Conservation (phyloP, 2,329 filamentous ascomycete species). For the Samsoniella hepiali region DNA sequence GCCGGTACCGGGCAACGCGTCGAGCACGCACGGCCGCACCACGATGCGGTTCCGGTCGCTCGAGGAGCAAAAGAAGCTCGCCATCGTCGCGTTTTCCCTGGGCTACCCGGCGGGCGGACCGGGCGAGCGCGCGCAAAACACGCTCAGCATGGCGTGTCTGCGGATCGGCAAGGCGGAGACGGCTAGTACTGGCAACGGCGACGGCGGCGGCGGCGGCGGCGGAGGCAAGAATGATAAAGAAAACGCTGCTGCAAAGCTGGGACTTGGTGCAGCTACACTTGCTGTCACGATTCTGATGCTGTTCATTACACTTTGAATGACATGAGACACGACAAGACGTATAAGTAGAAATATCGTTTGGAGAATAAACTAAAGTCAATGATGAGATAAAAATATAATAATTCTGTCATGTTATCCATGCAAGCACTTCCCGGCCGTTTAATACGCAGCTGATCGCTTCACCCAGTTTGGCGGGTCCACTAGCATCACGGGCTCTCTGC, state of each 20-base stretch:
- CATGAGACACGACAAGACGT: background rate
- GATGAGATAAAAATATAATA: background rate
- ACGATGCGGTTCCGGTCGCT: conserved; percentile 10
- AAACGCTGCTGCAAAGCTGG: background rate
- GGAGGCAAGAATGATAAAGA: background rate
- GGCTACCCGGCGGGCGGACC: conserved; percentile 6
- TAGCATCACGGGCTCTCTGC: conserved; percentile 38
- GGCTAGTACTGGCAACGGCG: background rate
- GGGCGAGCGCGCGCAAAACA: conserved; percentile 1
- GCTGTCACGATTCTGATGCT: background rate
- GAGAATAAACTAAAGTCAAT: background rate
- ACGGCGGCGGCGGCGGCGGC: background rate
- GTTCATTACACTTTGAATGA: background rate
- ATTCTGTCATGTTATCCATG: background rate
- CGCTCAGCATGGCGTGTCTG: conserved; percentile 10
- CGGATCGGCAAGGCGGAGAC: background rate
- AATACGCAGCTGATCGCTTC: conserved; percentile 50
- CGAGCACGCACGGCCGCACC: conserved; percentile 1
- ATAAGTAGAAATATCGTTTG: background rate
- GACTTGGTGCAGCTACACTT: background rate
- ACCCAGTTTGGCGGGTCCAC: conserved; percentile 46
- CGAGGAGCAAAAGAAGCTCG: background rate
- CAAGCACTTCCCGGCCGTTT: background rate
- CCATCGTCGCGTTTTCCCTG: conserved; percentile 1
- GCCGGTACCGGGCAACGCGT: conserved; percentile 5